Conservation (phyloP, 2,329 filamentous ascomycete species). For the Aspergillus transmontanensis region DNA sequence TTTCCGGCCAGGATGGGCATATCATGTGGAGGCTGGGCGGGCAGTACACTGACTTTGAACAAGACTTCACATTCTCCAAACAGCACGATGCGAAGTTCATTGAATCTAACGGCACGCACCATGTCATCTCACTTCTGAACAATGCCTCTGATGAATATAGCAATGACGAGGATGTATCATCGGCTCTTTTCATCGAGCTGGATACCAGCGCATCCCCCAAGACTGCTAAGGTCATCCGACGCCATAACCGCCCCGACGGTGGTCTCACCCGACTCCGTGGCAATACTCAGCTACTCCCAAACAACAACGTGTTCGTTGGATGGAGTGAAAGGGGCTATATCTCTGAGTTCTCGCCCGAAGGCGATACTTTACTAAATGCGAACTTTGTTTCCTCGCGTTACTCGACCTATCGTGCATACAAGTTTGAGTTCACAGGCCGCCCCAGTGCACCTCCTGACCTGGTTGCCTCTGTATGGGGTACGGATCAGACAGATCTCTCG, state of each 20-base stretch:
- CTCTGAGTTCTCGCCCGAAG: slow-evolving; percentile 33
- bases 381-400: slow-evolving; percentile 34
- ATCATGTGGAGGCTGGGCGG: slow-evolving; percentile 44
- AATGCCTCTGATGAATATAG: slow-evolving; percentile 36
- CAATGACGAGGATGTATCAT: slow-evolving; percentile 30
- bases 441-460: slow-evolving; percentile 33
- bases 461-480: slow-evolving; percentile 33
- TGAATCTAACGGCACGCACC: slow-evolving; percentile 30
- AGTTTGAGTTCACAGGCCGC: slow-evolving; percentile 38
- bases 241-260: slow-evolving; percentile 36
- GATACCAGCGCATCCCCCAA: slow-evolving; percentile 28
- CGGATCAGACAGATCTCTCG: slow-evolving; percentile 25
- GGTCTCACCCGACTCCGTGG: slow-evolving; percentile 36
- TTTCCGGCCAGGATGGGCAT: slow-evolving; percentile 35
- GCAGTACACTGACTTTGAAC: slow-evolving; percentile 27
- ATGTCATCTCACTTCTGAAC: slow-evolving; percentile 37
- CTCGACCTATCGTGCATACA: slow-evolving; percentile 44
- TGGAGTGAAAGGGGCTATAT: slow-evolving; percentile 40
- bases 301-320: slow-evolving; percentile 38
- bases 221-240: slow-evolving; percentile 29
- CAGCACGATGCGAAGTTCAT: slow-evolving; percentile 43
- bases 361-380: slow-evolving; percentile 34
- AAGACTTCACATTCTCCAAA: slow-evolving; percentile 38
- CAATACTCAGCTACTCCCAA: slow-evolving; percentile 36
- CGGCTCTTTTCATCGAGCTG: slow-evolving; percentile 32